Conservation (phyloP, 169 alveolate genomes). For the Pseudocohnilembus persalinus region DNA sequence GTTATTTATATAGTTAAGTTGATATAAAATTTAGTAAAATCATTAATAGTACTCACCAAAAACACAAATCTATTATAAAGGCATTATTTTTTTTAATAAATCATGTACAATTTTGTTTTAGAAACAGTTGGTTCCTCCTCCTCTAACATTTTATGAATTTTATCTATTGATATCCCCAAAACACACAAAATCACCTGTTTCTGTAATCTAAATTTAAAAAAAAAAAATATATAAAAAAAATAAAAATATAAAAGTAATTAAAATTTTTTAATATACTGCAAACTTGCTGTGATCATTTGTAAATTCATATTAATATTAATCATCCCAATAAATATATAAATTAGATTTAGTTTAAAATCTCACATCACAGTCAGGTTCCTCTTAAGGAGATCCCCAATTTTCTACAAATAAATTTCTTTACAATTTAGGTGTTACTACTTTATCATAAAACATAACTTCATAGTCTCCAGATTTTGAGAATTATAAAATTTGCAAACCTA, state of each 20-base stretch:
- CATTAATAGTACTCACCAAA: too few species aligned
- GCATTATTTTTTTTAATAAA: constrained; percentile 1
- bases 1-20: too few species aligned
- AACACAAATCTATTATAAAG: not conserved
- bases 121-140: constrained; percentile 43
- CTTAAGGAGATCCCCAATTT: constrained; percentile 29
- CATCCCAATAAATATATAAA: not conserved
- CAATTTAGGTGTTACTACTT: not conserved
- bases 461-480: constrained; percentile 18
- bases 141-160: constrained; percentile 38
- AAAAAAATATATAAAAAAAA: too few species aligned
- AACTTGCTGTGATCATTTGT: constrained; percentile 46
- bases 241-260: too few species aligned
- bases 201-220: constrained; percentile 3
- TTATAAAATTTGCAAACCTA: not conserved
- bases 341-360: not conserved
- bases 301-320: constrained; percentile 17
- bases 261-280: too few species aligned
- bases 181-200: constrained; percentile 28
- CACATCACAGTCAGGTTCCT: not conserved
- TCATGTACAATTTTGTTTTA: not conserved
- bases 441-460: constrained; percentile 6
- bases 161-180: constrained; percentile 43
- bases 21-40: too few species aligned
- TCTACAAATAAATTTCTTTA: constrained; percentile 9